Evolutionary conservation across 345 rosid species (phyloP).

Genomic region (Lumnitzera littorea): DNA sequence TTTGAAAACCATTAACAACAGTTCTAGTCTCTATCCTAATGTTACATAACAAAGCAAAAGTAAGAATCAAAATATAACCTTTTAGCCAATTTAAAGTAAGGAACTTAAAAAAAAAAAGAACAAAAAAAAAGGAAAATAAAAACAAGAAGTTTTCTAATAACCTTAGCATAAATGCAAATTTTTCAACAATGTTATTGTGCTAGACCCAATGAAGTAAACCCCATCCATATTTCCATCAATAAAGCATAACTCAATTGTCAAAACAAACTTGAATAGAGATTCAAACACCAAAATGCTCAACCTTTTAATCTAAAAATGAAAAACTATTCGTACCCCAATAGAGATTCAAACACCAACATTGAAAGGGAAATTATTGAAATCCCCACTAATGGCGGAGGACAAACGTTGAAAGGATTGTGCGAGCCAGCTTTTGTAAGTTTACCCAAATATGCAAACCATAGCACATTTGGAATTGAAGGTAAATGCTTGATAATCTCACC

Average conservation of each 20-base stretch:
- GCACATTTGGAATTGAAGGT: constrained; percentile 43
- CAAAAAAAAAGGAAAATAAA: too few relatives aligned
- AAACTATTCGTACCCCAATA: constrained; percentile 40
- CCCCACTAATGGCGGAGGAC: constrained; percentile 52
- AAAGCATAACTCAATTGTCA: neutral
- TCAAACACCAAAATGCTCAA: too few relatives aligned
- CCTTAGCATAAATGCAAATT: too few relatives aligned
- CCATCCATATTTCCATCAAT: neutral
- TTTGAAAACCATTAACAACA: too few relatives aligned
- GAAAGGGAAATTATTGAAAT: constrained; percentile 46
- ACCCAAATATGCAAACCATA: constrained; percentile 51
- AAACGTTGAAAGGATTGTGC: constrained; percentile 64
- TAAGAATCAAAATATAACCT: too few relatives aligned
- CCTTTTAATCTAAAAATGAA: neutral
- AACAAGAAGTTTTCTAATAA: too few relatives aligned
- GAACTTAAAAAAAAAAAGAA: too few relatives aligned
- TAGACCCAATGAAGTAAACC: constrained; percentile 1
- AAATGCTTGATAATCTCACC: constrained; percentile 34
- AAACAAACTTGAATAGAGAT: too few relatives aligned
- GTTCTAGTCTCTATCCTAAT: too few relatives aligned
- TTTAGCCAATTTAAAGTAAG: too few relatives aligned
- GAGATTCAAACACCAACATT: constrained; percentile 59
- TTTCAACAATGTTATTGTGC: too few relatives aligned
- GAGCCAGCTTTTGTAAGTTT: constrained; percentile 55
- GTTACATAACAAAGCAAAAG: too few relatives aligned